These are phyloP conservation scores for Golubevia pallescens DNA, from an alignment of 1,284 basidiomycete genomes.

Conservation along the genomic window DNA sequence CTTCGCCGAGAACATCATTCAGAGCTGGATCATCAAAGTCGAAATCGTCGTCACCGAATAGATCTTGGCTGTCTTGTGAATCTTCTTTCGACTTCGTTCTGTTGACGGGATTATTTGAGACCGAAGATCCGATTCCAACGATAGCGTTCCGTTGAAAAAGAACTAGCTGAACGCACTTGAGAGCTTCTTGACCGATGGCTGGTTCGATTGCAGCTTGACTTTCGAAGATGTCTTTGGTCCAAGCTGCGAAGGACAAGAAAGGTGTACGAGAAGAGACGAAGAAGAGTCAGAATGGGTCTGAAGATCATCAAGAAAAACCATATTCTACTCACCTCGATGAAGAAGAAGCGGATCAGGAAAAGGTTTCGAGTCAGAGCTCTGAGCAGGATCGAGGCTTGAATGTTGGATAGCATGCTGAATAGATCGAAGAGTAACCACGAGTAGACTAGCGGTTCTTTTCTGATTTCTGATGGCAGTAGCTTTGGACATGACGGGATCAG, in stretches of 20 bases:
- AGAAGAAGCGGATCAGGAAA: slow-evolving; percentile 76
- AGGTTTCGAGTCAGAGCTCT: slow-evolving; percentile 34
- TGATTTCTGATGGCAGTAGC: slow-evolving; percentile 3
- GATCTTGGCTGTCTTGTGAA: slow-evolving; percentile 78
- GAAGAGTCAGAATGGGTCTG: no score
- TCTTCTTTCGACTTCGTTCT: slow-evolving; percentile 39
- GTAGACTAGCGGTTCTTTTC: slow-evolving; percentile 17
- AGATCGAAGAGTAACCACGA: slow-evolving; percentile 67
- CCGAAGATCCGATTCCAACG: slow-evolving; percentile 66
- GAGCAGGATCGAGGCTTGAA: slow-evolving; percentile 65
- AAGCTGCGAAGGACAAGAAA: slow-evolving; percentile 67
- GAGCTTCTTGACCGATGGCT: slow-evolving; percentile 70
- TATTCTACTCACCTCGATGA: slow-evolving; percentile 69
- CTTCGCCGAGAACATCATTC: slow-evolving; percentile 69
- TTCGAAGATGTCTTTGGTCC: slow-evolving; percentile 72
- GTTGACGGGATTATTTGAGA: not conserved
- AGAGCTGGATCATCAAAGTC: slow-evolving; percentile 72
- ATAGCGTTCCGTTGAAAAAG: slow-evolving; percentile 71
- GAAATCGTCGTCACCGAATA: slow-evolving; percentile 69
- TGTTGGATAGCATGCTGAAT: slow-evolving; percentile 72
- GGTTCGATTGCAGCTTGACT: slow-evolving; percentile 68
- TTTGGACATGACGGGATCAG: slow-evolving; percentile 3
- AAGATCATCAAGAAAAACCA: slow-evolving; percentile 3
- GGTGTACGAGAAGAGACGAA: not conserved
- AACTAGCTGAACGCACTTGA: slow-evolving; percentile 72